A percentile compares a stretch with the other conserved stretches of the same genome.
phyloP scores from a whole-genome alignment of 202 grass and related monocot genomes.

The Thinopyrum obtusiflorum region DNA sequence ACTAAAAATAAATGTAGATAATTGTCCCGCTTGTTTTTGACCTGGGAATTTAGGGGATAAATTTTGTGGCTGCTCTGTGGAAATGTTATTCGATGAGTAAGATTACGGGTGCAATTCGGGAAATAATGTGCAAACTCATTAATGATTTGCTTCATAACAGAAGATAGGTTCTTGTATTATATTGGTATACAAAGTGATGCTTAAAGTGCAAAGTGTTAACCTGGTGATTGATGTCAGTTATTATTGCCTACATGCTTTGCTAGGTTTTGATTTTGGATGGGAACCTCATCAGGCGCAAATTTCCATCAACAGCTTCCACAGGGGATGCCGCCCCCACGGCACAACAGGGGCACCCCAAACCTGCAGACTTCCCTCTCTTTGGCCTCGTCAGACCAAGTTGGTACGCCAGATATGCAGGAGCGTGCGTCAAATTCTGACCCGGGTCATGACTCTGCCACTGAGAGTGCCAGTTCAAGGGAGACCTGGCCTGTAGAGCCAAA shows the following conservation, averaged over 20 bases:
- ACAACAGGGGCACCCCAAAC: conserved; percentile 21
- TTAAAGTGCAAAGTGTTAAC: background rate
- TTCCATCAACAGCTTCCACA: conserved; percentile 49
- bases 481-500: conserved; percentile 59
- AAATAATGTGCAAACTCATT: background rate
- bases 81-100: background rate
- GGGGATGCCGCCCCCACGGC: conserved; percentile 56
- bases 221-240: background rate
- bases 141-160: background rate
- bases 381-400: conserved; percentile 55
- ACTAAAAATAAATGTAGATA: background rate
- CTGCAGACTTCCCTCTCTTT: conserved; percentile 65
- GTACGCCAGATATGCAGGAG: conserved; percentile 62
- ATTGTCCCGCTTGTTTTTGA: background rate
- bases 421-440: conserved; percentile 60
- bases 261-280: conserved; percentile 45
- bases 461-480: conserved; percentile 72
- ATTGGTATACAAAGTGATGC: background rate
- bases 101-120: background rate
- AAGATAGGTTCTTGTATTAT: background rate
- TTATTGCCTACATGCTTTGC: conserved; percentile 15
- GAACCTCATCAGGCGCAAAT: conserved; percentile 57
- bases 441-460: conserved; percentile 64
- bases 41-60: background rate
- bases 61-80: background rate